phyloP scores from a whole-genome alignment of 352 stramenopile species.

The Globisporangium alternatum region DNA sequence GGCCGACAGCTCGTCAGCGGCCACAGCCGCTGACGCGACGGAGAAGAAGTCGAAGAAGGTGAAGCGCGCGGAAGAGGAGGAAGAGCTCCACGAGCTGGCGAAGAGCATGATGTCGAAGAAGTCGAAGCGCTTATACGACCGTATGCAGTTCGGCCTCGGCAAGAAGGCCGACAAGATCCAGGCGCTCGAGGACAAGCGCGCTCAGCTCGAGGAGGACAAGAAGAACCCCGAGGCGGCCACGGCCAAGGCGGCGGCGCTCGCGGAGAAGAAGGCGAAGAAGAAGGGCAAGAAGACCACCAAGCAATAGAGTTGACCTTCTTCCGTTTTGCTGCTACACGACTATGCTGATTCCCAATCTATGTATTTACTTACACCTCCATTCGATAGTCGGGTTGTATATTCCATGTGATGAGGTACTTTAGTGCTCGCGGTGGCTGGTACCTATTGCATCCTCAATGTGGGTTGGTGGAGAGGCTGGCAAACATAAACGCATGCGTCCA shows the following conservation, averaged over 20 bases:
- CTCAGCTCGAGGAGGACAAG: constrained; percentile 65
- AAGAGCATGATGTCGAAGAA: constrained; percentile 94
- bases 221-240: constrained; percentile 28
- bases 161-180: constrained; percentile 88
- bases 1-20: background rate
- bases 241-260: background rate
- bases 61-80: constrained; percentile 76
- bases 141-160: constrained; percentile 90
- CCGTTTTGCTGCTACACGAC: background rate
- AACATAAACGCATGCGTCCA: too few relatives aligned
- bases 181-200: constrained; percentile 77
- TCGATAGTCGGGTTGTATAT: too few relatives aligned
- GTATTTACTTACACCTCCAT: background rate
- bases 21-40: background rate
- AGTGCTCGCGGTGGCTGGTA: too few relatives aligned
- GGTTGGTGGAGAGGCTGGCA: too few relatives aligned
- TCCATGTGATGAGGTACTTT: too few relatives aligned
- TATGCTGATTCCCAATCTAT: background rate
- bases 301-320: constrained; percentile 13
- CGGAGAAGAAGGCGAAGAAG: constrained; percentile 23
- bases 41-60: constrained; percentile 75
- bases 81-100: constrained; percentile 82
- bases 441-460: too few relatives aligned
- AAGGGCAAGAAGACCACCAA: constrained; percentile 23
- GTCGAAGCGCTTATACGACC: constrained; percentile 87